Evolutionary conservation across 345 rosid species (phyloP), one percentile per base, ranked within the genome.

Genomic region (Cardamine chenopodiifolia): DNA sequence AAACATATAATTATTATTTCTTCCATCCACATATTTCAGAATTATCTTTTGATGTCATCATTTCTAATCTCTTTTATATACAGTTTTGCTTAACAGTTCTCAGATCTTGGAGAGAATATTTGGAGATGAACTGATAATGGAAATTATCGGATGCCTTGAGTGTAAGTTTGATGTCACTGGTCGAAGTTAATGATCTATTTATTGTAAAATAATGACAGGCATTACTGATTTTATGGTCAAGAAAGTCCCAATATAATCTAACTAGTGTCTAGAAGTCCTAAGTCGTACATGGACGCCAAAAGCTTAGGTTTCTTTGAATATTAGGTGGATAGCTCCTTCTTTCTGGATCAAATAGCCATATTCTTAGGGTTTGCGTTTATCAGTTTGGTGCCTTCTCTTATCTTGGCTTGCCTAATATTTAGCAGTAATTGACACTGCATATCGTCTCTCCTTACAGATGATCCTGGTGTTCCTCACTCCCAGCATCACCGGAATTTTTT

Each of bases 131-230:
- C 80, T 90, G 72, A 86, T 96, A 71, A 90, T 96, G 94, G 96
- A 96, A 73, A 84, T 92, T 64, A 89, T 96, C n/a, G 99, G 99
- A 62, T 84, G 97, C 67, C 98, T 96, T 20, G 99, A 96, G 85
- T 88, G 99, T 96, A 86, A 88, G 97, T 73, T 39, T 79, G 40
- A 34, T 73, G 47, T 67, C 68, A 22, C 32, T 59, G 40, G 72
- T 64, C 11, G 6, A 58, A 39, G 17, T 29, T 65, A 28, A 35
- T 34, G 39, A 49, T 57, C 6, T 61, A 11, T 26, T 6, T 25
- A 29, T 57, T 71, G 22, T 39, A 35, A 23, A 23, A 13, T 50
- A 61, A 25, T 50, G 68, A 39, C 47, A 5, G 35, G 50, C 11
- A 61, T 49, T 34, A 60, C 39, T n/a, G n/a, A n/a, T n/a, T n/a